phyloP scores from a whole-genome alignment of 306 rosid species.

The Lablab purpureus region DNA sequence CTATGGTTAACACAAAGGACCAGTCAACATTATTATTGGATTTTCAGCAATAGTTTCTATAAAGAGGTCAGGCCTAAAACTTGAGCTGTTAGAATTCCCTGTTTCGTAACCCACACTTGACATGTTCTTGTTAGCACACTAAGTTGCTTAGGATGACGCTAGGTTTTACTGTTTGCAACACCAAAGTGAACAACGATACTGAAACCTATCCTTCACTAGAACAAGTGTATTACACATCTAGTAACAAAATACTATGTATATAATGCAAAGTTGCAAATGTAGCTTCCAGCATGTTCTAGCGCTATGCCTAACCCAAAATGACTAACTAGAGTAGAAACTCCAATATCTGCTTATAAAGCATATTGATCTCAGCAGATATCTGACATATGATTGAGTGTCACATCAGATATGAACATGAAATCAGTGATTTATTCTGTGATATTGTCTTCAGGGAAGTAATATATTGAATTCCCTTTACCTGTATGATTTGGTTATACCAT shows the following conservation, averaged over 20 bases:
- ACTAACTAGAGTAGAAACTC: conserved; percentile 1
- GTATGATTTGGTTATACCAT: not conserved
- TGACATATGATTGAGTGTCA: not conserved
- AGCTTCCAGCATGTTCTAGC: conserved; percentile 27
- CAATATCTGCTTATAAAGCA: conserved; percentile 12
- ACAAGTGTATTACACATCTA: not conserved
- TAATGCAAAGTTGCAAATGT: not conserved
- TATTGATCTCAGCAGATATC: conserved; percentile 3
- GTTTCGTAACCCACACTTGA: not conserved
- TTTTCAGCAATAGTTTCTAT: conserved; percentile 2
- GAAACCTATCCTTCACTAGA: not conserved
- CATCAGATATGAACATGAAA: conserved; percentile 1
- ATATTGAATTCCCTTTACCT: not conserved
- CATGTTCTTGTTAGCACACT: not conserved
- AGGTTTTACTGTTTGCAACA: not conserved
- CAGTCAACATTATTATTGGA: not conserved
- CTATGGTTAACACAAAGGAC: conserved; percentile 9
- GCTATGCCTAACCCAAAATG: conserved; percentile 21
- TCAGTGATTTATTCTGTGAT: not conserved
- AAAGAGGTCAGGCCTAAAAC: conserved; percentile 20
- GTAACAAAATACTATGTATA: not conserved
- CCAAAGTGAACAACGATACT: not conserved
- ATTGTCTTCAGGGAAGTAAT: not conserved
- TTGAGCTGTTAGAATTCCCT: conserved; percentile 3
- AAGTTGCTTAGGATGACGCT: not conserved